These are phyloP conservation scores for Fusarium torreyae DNA, from an alignment of 2,329 filamentous ascomycete species.

Conservation along the genomic window DNA sequence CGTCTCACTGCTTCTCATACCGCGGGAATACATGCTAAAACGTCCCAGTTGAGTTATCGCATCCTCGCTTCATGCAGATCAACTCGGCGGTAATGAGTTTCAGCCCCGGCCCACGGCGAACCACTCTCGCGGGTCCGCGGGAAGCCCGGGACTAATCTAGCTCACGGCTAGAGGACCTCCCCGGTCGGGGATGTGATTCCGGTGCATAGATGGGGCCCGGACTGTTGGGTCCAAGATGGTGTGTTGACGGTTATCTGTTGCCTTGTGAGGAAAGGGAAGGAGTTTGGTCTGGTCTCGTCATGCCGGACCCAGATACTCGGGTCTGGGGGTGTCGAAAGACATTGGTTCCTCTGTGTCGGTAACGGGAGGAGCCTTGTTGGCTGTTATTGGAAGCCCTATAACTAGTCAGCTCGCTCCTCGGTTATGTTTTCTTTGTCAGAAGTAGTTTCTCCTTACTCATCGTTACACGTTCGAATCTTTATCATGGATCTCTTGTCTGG, in stretches of 20 bases:
- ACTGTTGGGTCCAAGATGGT: conserved; percentile 19
- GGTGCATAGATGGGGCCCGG: conserved; percentile 21
- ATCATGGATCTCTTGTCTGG: conserved; percentile 41
- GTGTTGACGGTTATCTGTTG: conserved; percentile 17
- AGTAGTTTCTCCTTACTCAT: background rate
- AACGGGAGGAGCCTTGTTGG: conserved; percentile 22
- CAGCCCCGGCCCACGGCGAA: conserved; percentile 11
- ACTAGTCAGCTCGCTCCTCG: conserved; percentile 23
- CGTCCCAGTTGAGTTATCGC: conserved; percentile 4
- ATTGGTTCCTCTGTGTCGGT: conserved; percentile 37
- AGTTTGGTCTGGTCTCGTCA: background rate
- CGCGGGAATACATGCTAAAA: conserved; percentile 11
- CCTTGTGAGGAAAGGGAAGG: background rate
- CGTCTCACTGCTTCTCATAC: conserved; percentile 27
- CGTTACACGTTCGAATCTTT: no score
- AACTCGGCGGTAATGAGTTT: background rate
- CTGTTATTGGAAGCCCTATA: conserved; percentile 22
- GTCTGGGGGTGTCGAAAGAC: background rate
- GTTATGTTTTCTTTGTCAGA: conserved; percentile 1
- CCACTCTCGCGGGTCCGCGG: conserved; percentile 9
- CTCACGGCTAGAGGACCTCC: background rate
- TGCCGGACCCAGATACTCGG: conserved; percentile 25
- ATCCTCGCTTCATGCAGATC: conserved; percentile 7
- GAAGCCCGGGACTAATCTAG: background rate
- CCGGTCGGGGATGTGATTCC: conserved; percentile 33